Evolutionary conservation across 345 rosid genomes (phyloP), one percentile per base, ranked within the genome.

Genomic region (Excoecaria cochinchinensis): DNA sequence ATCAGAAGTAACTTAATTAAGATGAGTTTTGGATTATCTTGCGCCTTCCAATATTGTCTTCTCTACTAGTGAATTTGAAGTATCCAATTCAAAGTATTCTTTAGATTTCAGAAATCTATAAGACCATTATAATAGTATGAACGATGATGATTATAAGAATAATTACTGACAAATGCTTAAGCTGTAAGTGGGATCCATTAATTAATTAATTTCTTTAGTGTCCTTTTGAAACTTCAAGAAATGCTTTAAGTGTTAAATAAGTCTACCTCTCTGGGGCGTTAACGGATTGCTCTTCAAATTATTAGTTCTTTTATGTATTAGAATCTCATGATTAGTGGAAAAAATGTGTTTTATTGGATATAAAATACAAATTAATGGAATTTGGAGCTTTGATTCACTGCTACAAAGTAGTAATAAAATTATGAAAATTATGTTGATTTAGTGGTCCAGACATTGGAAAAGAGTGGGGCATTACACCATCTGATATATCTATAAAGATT

Each of bases 141-240:
- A 44, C 25, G 50, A 24, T 25, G 15, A 5, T 66, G 47, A 44
- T 44, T n/a, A n/a, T n/a, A n/a, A n/a, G 47, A 36, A 31, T 1
- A 69, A 11, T 48, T 5, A 36, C 19, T 9, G 31, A 31, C 11
- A 31, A 19, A 70, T 7, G 14, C 9, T 15, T 56, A n/a, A 69
- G 55, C 71, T 70, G 11, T 57, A n/a, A n/a, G n/a, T n/a, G n/a
- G n/a, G n/a, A n/a, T n/a, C n/a, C n/a, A n/a, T n/a, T n/a, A 21
- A 57, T 21, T 59, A 24, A 59, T 22, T 59, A 59, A 24, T 24
- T 31, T 59, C 22, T 11, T 24, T 42, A 56, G 7, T 10, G 21
- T 50, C 25, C 69, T 55, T 72, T 72, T 59, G 58, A 42, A 42
- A 48, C 25, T 51, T 46, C 74, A 71, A 74, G 69, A 38, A 80